Evolutionary conservation across 164 flowering plant genomes (phyloP), one percentile per base, ranked within the genome.

Genomic region (Tetrastigma voinierianum): DNA sequence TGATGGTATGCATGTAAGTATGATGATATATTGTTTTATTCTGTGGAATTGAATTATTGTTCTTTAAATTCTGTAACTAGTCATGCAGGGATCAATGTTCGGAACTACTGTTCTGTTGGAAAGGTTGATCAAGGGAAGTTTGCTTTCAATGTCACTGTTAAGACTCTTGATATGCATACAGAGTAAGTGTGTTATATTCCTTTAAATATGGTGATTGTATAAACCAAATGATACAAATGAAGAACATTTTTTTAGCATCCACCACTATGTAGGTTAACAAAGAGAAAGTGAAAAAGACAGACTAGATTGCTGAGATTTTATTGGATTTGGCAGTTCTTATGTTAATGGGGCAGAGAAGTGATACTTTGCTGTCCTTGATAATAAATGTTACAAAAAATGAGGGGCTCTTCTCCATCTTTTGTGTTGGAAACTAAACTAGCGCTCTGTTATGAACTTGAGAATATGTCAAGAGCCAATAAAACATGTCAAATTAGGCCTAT

Each of bases 61-160:
- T 15, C n/a, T n/a, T 13, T 51, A 53, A 20, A 49, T 49, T 32
- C 19, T 56, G 32, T 40, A 63, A 21, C 9, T 65, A 20, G 32
- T 51, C 11, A 20, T 62, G 64, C 69, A 65, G 82, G 82, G 66
- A 61, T 68, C 16, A 73, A 61, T 66, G 77, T 79, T 56, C 25
- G 72, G 14, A 77, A 54, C 53, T 79, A 76, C 43, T 79, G 80
- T 53, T 75, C 79, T 46, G 69, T 75, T 48, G 82, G 79, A n/a
- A 54, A 70, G 70, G 68, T 66, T 56, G 69, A 61, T 56, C 51
- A 67, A 59, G 75, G 77, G 46, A 76, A 67, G 46, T 70, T 68
- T 51, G 75, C 75, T 43, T 56, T 79, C 52, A 56, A 70, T 54
- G 24, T 79, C 54, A 77, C 80, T 32, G 68, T 76, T 1, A 76